Evolutionary conservation across 2,329 filamentous ascomycete genomes (phyloP).

Genomic region (Aureobasidium subglaciale): DNA sequence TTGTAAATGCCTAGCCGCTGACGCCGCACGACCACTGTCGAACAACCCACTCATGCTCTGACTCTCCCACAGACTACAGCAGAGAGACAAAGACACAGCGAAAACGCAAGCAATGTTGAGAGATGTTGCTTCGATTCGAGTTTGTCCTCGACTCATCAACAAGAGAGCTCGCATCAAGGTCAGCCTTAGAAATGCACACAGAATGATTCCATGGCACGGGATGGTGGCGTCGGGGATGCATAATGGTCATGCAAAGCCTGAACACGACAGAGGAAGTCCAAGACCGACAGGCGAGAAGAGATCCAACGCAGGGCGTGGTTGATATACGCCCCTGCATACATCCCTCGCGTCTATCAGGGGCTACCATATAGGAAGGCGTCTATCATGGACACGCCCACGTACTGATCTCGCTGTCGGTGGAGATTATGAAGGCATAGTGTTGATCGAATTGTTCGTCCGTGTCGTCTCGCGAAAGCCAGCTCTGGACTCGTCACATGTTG

Average conservation of each 20-base stretch:
- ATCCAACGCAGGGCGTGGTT: not conserved
- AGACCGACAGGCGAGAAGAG: slow-evolving; percentile 1
- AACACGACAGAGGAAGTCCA: slow-evolving; percentile 1
- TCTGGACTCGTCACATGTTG: slow-evolving; percentile 4
- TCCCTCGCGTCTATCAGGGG: not conserved
- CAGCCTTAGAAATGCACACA: too few relatives aligned
- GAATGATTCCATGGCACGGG: too few relatives aligned
- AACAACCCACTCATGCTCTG: too few relatives aligned
- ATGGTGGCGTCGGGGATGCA: not conserved
- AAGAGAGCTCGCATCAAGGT: too few relatives aligned
- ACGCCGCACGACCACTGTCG: too few relatives aligned
- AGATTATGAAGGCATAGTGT: not conserved
- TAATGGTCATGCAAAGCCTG: not conserved
- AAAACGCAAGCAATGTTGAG: too few relatives aligned
- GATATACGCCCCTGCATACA: slow-evolving; percentile 5
- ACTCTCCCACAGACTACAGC: too few relatives aligned
- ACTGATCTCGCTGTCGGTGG: not conserved
- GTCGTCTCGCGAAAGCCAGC: not conserved
- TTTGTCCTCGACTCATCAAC: too few relatives aligned
- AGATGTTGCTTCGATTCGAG: too few relatives aligned
- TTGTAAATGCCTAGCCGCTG: too few relatives aligned
- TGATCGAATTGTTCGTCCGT: not conserved
- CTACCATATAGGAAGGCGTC: not conserved
- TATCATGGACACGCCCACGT: not conserved
- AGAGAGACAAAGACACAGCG: too few relatives aligned